phyloP scores from a whole-genome alignment of 2,329 filamentous ascomycete genomes.

The Alternaria angustiovoidea region DNA sequence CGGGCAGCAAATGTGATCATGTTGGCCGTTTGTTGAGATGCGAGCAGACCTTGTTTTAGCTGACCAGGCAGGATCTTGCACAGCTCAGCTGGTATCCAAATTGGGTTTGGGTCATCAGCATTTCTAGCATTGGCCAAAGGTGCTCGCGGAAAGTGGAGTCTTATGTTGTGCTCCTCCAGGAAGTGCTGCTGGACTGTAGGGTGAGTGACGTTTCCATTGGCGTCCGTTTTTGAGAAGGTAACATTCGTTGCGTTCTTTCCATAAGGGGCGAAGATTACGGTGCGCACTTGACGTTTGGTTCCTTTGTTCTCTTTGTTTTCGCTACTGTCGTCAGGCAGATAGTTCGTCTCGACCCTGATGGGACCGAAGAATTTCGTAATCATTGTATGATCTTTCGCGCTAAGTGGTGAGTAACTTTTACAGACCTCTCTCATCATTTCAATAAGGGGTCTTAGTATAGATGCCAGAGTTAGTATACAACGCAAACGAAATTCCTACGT shows the following conservation, averaged over 20 bases:
- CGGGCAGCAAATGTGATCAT: constrained; percentile 47
- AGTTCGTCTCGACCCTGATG: constrained; percentile 52
- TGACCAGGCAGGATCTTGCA: constrained; percentile 45
- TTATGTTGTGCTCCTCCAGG: constrained; percentile 29
- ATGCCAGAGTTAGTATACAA: neutral
- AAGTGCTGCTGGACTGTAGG: constrained; percentile 35
- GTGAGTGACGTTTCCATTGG: constrained; percentile 19
- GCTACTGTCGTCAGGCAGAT: constrained; percentile 49
- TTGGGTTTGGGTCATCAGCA: constrained; percentile 25
- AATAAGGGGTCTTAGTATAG: constrained; percentile 41
- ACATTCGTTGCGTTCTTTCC: constrained; percentile 45
- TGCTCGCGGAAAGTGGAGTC: constrained; percentile 27
- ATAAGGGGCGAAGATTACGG: constrained; percentile 49
- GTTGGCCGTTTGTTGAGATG: constrained; percentile 37
- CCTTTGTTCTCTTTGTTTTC: constrained; percentile 43
- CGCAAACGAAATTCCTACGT: neutral
- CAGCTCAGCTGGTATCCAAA: constrained; percentile 47
- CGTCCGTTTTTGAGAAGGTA: constrained; percentile 22
- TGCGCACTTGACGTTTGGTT: constrained; percentile 47
- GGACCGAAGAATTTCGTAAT: constrained; percentile 46
- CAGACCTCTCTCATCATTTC: constrained; percentile 37
- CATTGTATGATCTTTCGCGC: neutral
- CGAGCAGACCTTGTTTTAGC: constrained; percentile 35
- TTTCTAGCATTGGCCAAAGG: constrained; percentile 43
- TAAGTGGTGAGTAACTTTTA: constrained; percentile 13